Evolutionary conservation across 2,329 filamentous ascomycete genomes (phyloP).

Genomic region (Hysterium pulicare): DNA sequence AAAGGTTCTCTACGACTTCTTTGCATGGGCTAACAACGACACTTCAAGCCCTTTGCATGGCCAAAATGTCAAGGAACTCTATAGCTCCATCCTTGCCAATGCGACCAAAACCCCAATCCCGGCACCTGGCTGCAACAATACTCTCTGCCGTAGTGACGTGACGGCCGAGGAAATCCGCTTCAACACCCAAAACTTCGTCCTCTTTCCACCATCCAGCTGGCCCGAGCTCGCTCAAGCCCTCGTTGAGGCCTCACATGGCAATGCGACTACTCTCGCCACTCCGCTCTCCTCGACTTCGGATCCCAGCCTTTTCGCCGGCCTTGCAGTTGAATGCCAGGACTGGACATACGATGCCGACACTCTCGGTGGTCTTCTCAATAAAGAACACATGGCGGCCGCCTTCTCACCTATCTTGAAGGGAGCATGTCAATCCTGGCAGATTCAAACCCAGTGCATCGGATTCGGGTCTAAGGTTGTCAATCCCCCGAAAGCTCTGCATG

Average conservation of each 20-base stretch:
- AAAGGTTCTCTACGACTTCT: conserved; percentile 35
- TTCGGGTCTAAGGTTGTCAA: conserved; percentile 40
- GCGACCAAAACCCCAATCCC: conserved; percentile 34
- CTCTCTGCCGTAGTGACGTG: conserved; percentile 18
- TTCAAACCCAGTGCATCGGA: conserved; percentile 39
- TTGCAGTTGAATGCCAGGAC: conserved; percentile 40
- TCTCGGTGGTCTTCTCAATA: conserved; percentile 20
- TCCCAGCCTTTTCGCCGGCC: conserved; percentile 15
- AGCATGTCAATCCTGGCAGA: conserved; percentile 32
- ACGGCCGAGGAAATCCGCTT: too few relatives aligned
- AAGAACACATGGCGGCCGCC: conserved; percentile 28
- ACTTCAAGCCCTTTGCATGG: conserved; percentile 30
- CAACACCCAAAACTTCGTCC: conserved; percentile 30
- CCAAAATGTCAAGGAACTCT: conserved; percentile 18
- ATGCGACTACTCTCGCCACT: conserved; percentile 36
- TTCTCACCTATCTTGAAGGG: conserved; percentile 36
- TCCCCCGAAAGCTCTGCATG: conserved; percentile 27
- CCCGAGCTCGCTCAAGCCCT: conserved; percentile 18
- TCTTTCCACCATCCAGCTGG: conserved; percentile 9
- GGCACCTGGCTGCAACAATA: conserved; percentile 31
- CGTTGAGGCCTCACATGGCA: conserved; percentile 29
- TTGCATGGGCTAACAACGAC: conserved; percentile 36
- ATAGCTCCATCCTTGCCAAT: conserved; percentile 25
- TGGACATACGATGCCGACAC: conserved; percentile 26
- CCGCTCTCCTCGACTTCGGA: conserved; percentile 19